These are phyloP conservation scores for Aquilaria malaccensis DNA, from an alignment of 345 rosid genomes.

Conservation along the genomic window DNA sequence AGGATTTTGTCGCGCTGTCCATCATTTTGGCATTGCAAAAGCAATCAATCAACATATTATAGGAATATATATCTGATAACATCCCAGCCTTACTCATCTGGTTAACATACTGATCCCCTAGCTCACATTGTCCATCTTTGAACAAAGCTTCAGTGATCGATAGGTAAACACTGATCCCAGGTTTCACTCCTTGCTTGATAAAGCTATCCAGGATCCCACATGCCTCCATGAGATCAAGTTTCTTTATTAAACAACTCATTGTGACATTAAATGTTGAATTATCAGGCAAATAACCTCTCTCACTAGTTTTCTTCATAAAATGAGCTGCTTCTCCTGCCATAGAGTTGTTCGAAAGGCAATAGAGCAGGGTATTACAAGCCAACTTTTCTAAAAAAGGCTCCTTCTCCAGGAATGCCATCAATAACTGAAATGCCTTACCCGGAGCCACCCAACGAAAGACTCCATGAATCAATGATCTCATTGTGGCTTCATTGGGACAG, in stretches of 20 bases:
- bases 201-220: conserved; percentile 51
- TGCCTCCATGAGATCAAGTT: conserved; percentile 46
- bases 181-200: conserved; percentile 43
- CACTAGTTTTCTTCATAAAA: conserved; percentile 37
- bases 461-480: conserved; percentile 77
- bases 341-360: conserved; percentile 49
- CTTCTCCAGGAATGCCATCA: conserved; percentile 43
- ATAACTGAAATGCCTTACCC: conserved; percentile 45
- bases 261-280: conserved; percentile 48
- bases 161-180: conserved; percentile 52
- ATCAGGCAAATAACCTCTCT: conserved; percentile 52
- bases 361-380: conserved; percentile 49
- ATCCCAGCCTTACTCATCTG: conserved; percentile 42
- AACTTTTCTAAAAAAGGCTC: conserved; percentile 40
- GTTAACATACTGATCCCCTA: conserved; percentile 46
- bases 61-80: conserved; percentile 44
- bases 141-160: conserved; percentile 53
- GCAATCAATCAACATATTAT: conserved; percentile 72
- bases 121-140: conserved; percentile 31
- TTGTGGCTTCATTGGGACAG: conserved; percentile 68
- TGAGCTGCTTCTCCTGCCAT: conserved; percentile 75
- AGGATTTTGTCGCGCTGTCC: conserved; percentile 38
- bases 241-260: conserved; percentile 55
- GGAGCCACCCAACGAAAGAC: conserved; percentile 45
- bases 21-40: conserved; percentile 57